Evolutionary conservation across 139 green algal genomes (phyloP).

Genomic region (Closterium sp.): DNA sequence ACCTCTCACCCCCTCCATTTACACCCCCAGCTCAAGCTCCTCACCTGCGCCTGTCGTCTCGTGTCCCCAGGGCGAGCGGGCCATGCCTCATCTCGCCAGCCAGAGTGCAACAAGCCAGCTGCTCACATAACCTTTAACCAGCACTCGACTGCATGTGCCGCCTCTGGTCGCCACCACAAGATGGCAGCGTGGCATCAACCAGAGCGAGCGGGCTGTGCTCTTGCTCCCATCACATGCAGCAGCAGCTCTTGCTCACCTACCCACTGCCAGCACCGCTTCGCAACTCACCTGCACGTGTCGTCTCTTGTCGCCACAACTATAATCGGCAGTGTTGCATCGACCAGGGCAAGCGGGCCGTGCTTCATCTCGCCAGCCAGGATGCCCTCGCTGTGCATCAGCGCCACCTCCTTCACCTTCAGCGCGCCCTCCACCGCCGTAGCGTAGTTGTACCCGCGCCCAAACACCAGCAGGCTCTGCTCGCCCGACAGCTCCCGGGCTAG

Average conservation of each 20-base stretch:
- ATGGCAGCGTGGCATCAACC: conserved; percentile 93
- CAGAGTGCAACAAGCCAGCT: conserved; percentile 75
- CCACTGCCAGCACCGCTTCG: not conserved
- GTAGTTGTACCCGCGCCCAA: conserved; percentile 88
- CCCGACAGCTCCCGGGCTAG: conserved; percentile 80
- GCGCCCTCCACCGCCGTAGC: conserved; percentile 85
- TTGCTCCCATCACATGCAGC: conserved; percentile 60
- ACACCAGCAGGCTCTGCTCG: conserved; percentile 69
- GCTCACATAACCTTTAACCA: too few species aligned
- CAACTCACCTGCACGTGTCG: conserved; percentile 37
- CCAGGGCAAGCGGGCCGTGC: conserved; percentile 93
- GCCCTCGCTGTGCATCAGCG: conserved; percentile 92
- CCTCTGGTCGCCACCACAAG: conserved; percentile 83
- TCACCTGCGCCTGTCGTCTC: conserved; percentile 54
- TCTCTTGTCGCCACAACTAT: conserved; percentile 84
- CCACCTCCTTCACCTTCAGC: conserved; percentile 82
- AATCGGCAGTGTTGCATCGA: conserved; percentile 91
- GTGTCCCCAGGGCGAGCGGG: conserved; percentile 85
- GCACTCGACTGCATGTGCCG: conserved; percentile 34
- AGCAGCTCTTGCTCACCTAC: too few species aligned
- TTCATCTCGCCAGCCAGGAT: conserved; percentile 99
- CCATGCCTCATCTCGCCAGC: conserved; percentile 99
- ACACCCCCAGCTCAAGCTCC: not conserved
- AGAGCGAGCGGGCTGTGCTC: conserved; percentile 95
- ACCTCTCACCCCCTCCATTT: too few species aligned